These are phyloP conservation scores for Gossypium davidsonii DNA, from an alignment of 441 rosid species.

Conservation along the genomic window DNA sequence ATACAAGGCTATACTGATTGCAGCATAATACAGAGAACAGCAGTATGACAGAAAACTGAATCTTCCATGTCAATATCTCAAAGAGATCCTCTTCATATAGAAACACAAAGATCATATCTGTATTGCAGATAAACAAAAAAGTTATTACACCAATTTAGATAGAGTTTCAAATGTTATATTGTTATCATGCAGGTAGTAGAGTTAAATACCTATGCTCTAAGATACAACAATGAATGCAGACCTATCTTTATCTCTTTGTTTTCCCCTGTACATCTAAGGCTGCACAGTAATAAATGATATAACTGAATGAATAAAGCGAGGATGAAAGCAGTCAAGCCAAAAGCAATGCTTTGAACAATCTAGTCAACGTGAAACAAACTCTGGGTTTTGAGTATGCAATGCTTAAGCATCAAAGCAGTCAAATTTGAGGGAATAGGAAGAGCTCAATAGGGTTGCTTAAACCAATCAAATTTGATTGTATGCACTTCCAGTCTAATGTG, in stretches of 20 bases:
- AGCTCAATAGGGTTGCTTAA: conserved; percentile 14
- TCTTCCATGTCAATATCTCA: not conserved
- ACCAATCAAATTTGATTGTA: not conserved
- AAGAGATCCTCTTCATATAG: not conserved
- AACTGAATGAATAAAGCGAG: no score
- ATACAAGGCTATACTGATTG: not conserved
- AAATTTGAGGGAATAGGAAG: conserved; percentile 2
- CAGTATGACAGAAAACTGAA: not conserved
- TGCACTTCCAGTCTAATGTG: no score
- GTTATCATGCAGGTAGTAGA: not conserved
- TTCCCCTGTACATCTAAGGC: no score
- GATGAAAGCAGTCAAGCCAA: conserved; percentile 1
- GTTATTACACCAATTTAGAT: not conserved
- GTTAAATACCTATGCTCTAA: no score
- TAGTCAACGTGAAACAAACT: not conserved
- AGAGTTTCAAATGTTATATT: not conserved
- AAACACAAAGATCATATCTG: not conserved
- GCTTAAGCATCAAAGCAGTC: not conserved
- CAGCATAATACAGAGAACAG: not conserved
- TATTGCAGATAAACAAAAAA: not conserved
- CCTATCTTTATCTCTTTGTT: no score
- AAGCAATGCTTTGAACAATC: not conserved
- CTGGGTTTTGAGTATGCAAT: not conserved
- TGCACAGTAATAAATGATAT: no score
- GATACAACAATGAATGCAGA: no score